Base-by-base conservation (phyloP, 1,139 yeast genomes). In the Debaryomyces psychrophilus region DNA sequence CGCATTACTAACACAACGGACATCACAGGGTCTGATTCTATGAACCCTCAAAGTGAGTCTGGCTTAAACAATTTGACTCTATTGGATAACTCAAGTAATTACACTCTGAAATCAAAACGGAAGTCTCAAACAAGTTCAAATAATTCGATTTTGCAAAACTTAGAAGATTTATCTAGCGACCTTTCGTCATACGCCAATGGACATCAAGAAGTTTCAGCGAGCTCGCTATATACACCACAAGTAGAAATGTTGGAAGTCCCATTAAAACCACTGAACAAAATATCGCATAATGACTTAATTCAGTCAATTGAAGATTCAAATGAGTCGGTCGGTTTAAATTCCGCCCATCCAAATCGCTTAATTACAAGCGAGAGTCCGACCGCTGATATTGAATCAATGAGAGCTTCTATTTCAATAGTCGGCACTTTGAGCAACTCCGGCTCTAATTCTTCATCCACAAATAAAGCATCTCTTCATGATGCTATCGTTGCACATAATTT, bases 121-220 rank as follows among this genome's bases (percentile, higher is more conserved):
- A 52, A 54, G 22, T 59, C 70, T 1, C 61, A 59, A 23, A 65
- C 69, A 0, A 65, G 71, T 11, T 46, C 64, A 2, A 56, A 58
- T 44, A 64, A 69, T 2, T 67, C 72, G 4, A 54, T 68, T 3
- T 47, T 61, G 38, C 68, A 68, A 29, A 58, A 61, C 31, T 59
- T 68, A 38, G 73, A 70, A 9, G 67, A 63, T 29, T 54, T 69
- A 29, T 62, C 71, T 1, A 61, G 65, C 41, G 69, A 66, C 44
- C 50, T 68, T n/a, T 60, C 69, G 4, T 54, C 61, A 1, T 63
- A 46, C 22, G 23, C 33, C 18, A 33, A 15, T 20, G 36, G 25
- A 14, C 23, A 33, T 22, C 28, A 31, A 2, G 37, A 31, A 8
- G 17, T 17, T 8, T 23, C 6, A 8, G 45, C 45, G 8, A n/a